Base-by-base conservation (phyloP, 2,329 filamentous ascomycete genomes). In the Epichloe amarillans region DNA sequence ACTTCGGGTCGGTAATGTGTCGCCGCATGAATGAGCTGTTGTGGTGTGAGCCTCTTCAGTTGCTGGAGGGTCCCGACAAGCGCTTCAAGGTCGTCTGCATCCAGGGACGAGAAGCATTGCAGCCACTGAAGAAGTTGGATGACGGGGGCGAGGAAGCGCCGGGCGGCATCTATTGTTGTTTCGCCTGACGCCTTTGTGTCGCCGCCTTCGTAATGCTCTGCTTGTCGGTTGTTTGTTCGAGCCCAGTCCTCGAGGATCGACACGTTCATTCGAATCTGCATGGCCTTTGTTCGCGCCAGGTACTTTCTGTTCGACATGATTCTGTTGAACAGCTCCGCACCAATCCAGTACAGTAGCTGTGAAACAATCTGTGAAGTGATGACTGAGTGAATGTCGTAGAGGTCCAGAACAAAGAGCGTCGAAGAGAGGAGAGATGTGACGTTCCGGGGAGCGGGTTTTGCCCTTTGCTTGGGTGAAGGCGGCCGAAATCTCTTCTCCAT, bases 181-280 rank as follows among this genome's bases (percentile, higher is more conserved):
- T 97, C 93, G 3, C 91, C 91, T 1, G 83, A 87, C 6, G 86
- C 82, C 17, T 78, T 85, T 67, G 88, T 90, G 49, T 91, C 90
- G 17, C 91, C 91, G 58, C 89, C 85, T 66, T 98, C 91, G 64
- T 88, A 97, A 67, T 97, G 91, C 63, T 97, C 93, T 1, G 93
- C 89, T 58, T 94, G 84, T 30, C 93, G 81, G 64, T 95, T 97
- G 68, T 98, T 98, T 15, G 80, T 77, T 33, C 91, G 79, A 1
- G 93, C 91, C 93, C 93, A 98, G 62, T 98, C 93, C 66, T 98
- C 93, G 19, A 98, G 72, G 7, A 83, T 84, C 0, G 93, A 97
- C 6, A 98, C 82, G 64, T 98, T 98, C 90, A 98, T 97, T 57
- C 93, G 87, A 59, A 98, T 97, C 66, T 98, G 93, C 93, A 98